Base-by-base conservation (phyloP, 495 filamentous ascomycete genomes). In the Tuber umbilicatum region DNA sequence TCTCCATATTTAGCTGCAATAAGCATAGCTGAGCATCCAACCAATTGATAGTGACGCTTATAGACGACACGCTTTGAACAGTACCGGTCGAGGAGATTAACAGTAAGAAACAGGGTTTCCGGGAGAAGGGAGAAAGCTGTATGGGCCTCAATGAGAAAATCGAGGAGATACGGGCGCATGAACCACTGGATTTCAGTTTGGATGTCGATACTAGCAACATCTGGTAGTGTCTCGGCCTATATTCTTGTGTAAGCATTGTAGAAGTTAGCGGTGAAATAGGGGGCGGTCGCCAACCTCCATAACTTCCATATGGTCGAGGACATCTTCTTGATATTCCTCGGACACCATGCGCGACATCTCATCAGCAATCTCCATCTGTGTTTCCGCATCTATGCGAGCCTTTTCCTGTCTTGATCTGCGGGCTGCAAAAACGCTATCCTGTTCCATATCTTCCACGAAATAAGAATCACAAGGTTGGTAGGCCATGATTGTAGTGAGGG, bases 121-220 rank as follows among this genome's bases (percentile, higher is more conserved):
- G 95, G 95, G 23, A 97, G 87, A 12, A 99, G 90, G 73, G 92
- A 91, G 86, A 97, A 99, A 27, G 94, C 94, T 75, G 90, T 90
- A 83, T 99, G 96, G 67, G 95, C 95, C 87, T 99, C 95, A 81
- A 97, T 91, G 72, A 99, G 88, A 86, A 99, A 99, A 86, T 99
- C 95, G 78, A 99, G 90, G 40, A 99, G 90, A 83, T 97, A 99
- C 0, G 95, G 94, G 78, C 95, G 88, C 95, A 99, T 99, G 86
- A 94, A 97, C 96, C 96, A 99, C 82, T 97, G 93, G 73, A 99
- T 98, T 86, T 99, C 95, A 69, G 93, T 92, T 84, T 99, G 95
- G 83, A 98, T 97, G 79, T 99, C 95, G 83, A 99, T 99, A 27
- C 94, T 93, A 79, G 94, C 94, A 81, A 97, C 93, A 83, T 99